A percentile compares a stretch with the other conserved stretches of the same genome.
Conservation (phyloP, 2,329 filamentous ascomycete genomes). For the Xylogone sp. region DNA sequence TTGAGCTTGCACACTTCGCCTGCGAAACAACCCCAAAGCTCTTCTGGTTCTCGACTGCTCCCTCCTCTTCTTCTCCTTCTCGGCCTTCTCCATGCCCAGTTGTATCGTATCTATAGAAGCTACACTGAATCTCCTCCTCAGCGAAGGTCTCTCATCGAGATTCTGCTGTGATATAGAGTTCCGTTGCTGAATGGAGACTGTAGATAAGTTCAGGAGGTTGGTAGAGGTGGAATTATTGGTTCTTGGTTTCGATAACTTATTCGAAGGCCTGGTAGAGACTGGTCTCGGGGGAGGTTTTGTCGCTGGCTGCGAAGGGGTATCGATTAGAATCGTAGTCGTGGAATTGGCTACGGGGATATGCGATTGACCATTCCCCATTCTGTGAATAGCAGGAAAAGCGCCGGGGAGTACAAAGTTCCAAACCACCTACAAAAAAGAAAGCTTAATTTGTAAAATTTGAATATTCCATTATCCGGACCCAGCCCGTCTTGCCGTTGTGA, state of each 20-base stretch:
- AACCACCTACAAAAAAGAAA: neutral
- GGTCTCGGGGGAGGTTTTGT: conserved; percentile 14
- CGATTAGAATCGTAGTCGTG: neutral
- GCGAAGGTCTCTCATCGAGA: neutral
- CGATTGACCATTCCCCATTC: neutral
- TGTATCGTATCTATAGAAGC: neutral
- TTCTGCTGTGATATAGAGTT: neutral
- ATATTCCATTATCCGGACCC: neutral
- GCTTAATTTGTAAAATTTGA: neutral
- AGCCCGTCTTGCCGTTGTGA: neutral
- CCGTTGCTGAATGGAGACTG: neutral
- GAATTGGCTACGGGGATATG: neutral
- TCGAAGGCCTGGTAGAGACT: conserved; percentile 12
- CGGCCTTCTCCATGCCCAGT: neutral
- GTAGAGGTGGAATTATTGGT: conserved; percentile 19
- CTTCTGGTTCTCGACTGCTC: neutral
- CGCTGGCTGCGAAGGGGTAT: conserved; percentile 6
- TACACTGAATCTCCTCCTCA: neutral
- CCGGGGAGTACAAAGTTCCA: neutral
- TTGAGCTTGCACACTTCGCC: neutral
- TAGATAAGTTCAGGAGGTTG: conserved; percentile 11
- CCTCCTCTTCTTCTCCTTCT: neutral
- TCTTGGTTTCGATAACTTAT: conserved; percentile 28
- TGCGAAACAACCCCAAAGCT: neutral
- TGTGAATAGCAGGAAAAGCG: neutral